These are phyloP conservation scores for Parmelia sp. DNA, from an alignment of 495 filamentous ascomycete genomes.

Conservation along the genomic window DNA sequence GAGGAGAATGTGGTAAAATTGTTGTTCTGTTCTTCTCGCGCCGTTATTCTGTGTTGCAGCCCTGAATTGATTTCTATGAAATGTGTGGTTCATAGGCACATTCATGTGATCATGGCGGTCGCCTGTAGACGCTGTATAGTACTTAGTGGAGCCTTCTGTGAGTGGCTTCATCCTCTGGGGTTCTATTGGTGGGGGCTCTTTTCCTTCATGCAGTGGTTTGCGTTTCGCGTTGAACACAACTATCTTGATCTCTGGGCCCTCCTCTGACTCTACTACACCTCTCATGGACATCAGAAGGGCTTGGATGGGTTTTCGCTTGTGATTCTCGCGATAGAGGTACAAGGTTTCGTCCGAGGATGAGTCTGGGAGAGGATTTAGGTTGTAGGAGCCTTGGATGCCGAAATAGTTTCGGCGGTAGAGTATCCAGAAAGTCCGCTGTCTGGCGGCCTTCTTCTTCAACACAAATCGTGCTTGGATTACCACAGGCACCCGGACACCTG, in stretches of 20 bases:
- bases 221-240: constrained; percentile 3
- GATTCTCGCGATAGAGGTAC: background rate
- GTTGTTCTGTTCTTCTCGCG: constrained; percentile 83
- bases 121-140: constrained; percentile 1
- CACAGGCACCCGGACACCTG: background rate
- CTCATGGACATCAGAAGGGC: background rate
- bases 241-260: background rate
- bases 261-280: background rate
- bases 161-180: constrained; percentile 1
- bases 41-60: constrained; percentile 95
- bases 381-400: background rate
- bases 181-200: background rate
- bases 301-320: background rate
- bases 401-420: constrained; percentile 13
- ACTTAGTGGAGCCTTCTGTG: background rate
- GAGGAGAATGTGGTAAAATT: constrained; percentile 88
- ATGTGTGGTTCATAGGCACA: constrained; percentile 45
- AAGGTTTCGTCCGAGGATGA: background rate
- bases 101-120: constrained; percentile 34
- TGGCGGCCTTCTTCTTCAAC: background rate
- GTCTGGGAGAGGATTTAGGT: background rate
- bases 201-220: background rate
- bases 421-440: background rate
- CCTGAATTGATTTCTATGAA: constrained; percentile 95
- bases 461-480: background rate